Conservation (phyloP, 2,329 filamentous ascomycete genomes). For the Ascochyta viciae-villosae region DNA sequence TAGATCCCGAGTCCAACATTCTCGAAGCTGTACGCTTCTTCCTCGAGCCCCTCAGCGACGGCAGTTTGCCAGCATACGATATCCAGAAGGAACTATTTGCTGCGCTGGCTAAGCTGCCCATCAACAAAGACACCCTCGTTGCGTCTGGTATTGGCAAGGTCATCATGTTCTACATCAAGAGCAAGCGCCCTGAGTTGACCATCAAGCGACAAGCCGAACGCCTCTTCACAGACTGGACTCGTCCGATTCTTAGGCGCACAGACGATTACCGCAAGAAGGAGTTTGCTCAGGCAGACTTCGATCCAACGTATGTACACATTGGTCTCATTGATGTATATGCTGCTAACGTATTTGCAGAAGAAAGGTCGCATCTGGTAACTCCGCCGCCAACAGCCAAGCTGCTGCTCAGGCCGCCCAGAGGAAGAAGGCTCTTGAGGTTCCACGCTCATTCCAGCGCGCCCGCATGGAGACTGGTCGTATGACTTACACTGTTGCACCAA, state of each 20-base stretch:
- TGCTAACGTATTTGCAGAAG: constrained; percentile 34
- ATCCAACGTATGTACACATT: constrained; percentile 57
- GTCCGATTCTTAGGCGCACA: constrained; percentile 90
- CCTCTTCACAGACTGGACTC: constrained; percentile 92
- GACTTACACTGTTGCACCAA: constrained; percentile 69
- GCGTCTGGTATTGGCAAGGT: constrained; percentile 96
- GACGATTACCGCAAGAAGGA: constrained; percentile 95
- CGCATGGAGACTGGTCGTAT: constrained; percentile 65
- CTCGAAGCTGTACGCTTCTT: constrained; percentile 96
- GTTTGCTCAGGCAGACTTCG: constrained; percentile 64
- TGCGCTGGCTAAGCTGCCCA: constrained; percentile 78
- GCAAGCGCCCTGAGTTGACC: constrained; percentile 82
- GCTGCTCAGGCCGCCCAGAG: constrained; percentile 41
- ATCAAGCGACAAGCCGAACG: constrained; percentile 96
- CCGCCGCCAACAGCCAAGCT: constrained; percentile 44
- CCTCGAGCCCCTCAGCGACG: constrained; percentile 92
- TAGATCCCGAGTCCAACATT: constrained; percentile 95
- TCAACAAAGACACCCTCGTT: constrained; percentile 88
- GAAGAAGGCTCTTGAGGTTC: constrained; percentile 61
- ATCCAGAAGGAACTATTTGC: constrained; percentile 95
- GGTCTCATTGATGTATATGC: background rate
- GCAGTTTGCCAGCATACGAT: constrained; percentile 92
- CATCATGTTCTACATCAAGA: constrained; percentile 95
- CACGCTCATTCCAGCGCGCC: constrained; percentile 63
- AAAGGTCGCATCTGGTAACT: constrained; percentile 32